These are phyloP conservation scores for Meyerozyma athensensis DNA, from an alignment of 1,139 yeast species.

Conservation along the genomic window DNA sequence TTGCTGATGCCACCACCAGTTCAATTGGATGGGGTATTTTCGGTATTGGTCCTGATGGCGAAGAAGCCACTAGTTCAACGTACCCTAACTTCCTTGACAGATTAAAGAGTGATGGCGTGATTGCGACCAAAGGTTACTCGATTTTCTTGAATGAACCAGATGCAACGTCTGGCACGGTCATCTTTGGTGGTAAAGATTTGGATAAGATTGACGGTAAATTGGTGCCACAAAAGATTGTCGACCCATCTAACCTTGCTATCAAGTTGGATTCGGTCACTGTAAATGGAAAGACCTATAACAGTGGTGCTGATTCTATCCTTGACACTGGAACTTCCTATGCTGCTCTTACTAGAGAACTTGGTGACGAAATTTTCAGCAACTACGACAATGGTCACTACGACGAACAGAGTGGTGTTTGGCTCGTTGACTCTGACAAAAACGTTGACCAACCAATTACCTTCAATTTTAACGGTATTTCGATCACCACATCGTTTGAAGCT, in stretches of 20 bases:
- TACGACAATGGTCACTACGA: conserved; percentile 5
- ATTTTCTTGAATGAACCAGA: conserved; percentile 9
- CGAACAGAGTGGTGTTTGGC: background rate
- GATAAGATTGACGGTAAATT: conserved; percentile 16
- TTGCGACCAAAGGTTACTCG: conserved; percentile 11
- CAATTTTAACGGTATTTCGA: background rate
- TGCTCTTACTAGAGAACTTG: conserved; percentile 10
- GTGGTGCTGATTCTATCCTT: conserved; percentile 10
- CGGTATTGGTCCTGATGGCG: conserved; percentile 16
- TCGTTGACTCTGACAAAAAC: background rate
- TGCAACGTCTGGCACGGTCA: conserved; percentile 12
- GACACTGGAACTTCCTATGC: conserved; percentile 19
- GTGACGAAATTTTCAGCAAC: conserved; percentile 9
- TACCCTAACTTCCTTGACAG: conserved; percentile 12
- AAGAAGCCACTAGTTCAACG: conserved; percentile 8
- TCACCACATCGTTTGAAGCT: background rate
- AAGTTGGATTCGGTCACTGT: conserved; percentile 8
- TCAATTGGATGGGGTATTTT: conserved; percentile 16
- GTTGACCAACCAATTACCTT: background rate
- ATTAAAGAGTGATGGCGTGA: conserved; percentile 11
- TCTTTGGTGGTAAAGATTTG: conserved; percentile 19
- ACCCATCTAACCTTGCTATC: conserved; percentile 6
- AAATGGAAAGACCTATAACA: conserved; percentile 5
- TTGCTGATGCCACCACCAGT: conserved; percentile 18
- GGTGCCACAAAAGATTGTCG: conserved; percentile 8